Conservation (phyloP, 2,329 filamentous ascomycete species). For the Huntiella abstrusa region DNA sequence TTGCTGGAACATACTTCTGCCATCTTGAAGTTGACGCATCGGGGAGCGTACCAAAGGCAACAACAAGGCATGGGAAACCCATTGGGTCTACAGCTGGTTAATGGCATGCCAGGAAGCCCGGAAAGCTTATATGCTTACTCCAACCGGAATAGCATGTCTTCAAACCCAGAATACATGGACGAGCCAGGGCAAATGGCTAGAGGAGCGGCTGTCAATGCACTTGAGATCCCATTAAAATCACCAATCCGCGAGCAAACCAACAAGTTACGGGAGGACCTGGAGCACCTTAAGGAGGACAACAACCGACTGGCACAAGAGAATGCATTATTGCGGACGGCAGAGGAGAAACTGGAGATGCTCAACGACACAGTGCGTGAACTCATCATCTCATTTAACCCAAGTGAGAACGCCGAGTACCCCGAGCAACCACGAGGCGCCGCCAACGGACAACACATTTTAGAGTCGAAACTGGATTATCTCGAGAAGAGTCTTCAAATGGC, state of each 20-base stretch:
- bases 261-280: slow-evolving; percentile 29
- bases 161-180: slow-evolving; percentile 49
- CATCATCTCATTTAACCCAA: slow-evolving; percentile 44
- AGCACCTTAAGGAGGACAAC: slow-evolving; percentile 29
- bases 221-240: slow-evolving; percentile 41
- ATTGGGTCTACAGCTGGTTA: slow-evolving; percentile 19
- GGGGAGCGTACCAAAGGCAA: slow-evolving; percentile 29
- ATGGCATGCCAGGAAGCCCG: slow-evolving; percentile 52
- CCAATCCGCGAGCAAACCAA: slow-evolving; percentile 34
- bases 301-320: slow-evolving; percentile 22
- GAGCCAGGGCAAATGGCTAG: slow-evolving; percentile 31
- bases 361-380: slow-evolving; percentile 49
- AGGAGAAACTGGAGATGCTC: slow-evolving; percentile 46
- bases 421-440: slow-evolving; percentile 13
- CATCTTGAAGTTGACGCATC: slow-evolving; percentile 78
- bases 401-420: slow-evolving; percentile 27
- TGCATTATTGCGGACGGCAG: slow-evolving; percentile 39
- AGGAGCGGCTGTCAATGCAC: slow-evolving; percentile 22
- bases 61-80: slow-evolving; percentile 19
- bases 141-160: slow-evolving; percentile 35
- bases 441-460: slow-evolving; percentile 27
- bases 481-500: slow-evolving; percentile 45
- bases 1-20: slow-evolving; percentile 82
- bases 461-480: slow-evolving; percentile 49
- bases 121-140: slow-evolving; percentile 58